These are phyloP conservation scores for Ogataea paraovalis DNA, from an alignment of 805 yeast species.

Conservation along the genomic window DNA sequence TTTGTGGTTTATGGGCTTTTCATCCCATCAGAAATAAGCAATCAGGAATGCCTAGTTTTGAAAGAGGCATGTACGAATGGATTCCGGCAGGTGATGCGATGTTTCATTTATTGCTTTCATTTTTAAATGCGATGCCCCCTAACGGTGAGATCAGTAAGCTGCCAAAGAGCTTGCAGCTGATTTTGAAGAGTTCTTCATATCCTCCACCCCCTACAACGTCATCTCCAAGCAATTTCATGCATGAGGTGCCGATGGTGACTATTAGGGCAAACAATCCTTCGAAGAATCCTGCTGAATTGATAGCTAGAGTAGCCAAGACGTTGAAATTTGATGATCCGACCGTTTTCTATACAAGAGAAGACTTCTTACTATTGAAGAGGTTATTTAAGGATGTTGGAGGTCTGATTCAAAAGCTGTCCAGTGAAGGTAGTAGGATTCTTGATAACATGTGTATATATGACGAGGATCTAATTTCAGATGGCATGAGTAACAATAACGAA, in stretches of 20 bases:
- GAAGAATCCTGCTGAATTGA: slow-evolving; percentile 51
- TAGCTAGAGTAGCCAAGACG: slow-evolving; percentile 54
- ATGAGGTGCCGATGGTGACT: slow-evolving; percentile 36
- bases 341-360: slow-evolving; percentile 69
- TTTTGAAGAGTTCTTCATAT: slow-evolving; percentile 62
- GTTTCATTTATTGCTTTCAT: slow-evolving; percentile 74
- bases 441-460: slow-evolving; percentile 34
- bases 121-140: slow-evolving; percentile 71
- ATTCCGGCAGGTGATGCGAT: slow-evolving; percentile 79
- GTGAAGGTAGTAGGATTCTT: slow-evolving; percentile 64
- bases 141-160: slow-evolving; percentile 51
- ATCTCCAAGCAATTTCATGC: slow-evolving; percentile 23
- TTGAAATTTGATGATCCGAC: slow-evolving; percentile 68
- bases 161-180: slow-evolving; percentile 63
- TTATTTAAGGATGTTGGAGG: slow-evolving; percentile 57
- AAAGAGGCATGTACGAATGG: slow-evolving; percentile 75
- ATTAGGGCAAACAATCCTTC: slow-evolving; percentile 40
- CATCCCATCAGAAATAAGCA: slow-evolving; percentile 27
- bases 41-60: slow-evolving; percentile 45
- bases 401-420: slow-evolving; percentile 61
- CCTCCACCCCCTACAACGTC: slow-evolving; percentile 57
- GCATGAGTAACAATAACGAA: slow-evolving; percentile 27
- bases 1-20: slow-evolving; percentile 91
- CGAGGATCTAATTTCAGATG: slow-evolving; percentile 37
- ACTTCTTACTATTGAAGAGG: slow-evolving; percentile 68